These are phyloP conservation scores for Boletus rufocinnamomeus DNA, from an alignment of 768 basidiomycete species.

Conservation along the genomic window DNA sequence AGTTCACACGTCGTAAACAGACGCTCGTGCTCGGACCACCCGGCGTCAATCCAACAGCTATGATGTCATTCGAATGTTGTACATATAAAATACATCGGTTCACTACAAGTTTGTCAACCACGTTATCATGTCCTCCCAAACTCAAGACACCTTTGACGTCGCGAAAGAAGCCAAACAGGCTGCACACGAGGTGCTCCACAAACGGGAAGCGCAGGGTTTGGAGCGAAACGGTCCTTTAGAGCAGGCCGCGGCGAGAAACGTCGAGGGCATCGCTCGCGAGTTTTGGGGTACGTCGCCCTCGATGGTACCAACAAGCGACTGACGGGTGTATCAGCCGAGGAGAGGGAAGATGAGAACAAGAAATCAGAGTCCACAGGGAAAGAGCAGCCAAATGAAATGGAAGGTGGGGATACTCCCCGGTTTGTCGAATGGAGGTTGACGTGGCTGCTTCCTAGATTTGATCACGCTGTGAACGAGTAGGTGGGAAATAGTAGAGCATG, in stretches of 20 bases:
- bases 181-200: not conserved
- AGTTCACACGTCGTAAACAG: not conserved
- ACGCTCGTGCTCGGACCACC: conserved; percentile 4
- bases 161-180: not conserved
- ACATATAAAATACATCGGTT: not conserved
- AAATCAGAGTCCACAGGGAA: not conserved
- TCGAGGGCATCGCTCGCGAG: not conserved
- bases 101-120: not conserved
- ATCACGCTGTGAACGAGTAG: not conserved
- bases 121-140: not conserved
- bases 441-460: not conserved
- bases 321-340: not conserved
- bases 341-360: not conserved
- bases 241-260: not conserved
- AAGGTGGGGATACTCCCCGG: not conserved
- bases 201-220: not conserved
- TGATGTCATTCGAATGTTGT: not conserved
- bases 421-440: not conserved
- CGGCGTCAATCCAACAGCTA: not conserved
- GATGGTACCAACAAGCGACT: not conserved
- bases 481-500: not conserved
- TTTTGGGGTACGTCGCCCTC: not conserved
- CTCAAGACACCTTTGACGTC: not conserved
- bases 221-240: not conserved
- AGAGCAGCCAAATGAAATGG: not conserved